Evolutionary conservation across 208 protist genomes (phyloP), one percentile per base, ranked within the genome.

Genomic region (Trypanosoma brucei): DNA sequence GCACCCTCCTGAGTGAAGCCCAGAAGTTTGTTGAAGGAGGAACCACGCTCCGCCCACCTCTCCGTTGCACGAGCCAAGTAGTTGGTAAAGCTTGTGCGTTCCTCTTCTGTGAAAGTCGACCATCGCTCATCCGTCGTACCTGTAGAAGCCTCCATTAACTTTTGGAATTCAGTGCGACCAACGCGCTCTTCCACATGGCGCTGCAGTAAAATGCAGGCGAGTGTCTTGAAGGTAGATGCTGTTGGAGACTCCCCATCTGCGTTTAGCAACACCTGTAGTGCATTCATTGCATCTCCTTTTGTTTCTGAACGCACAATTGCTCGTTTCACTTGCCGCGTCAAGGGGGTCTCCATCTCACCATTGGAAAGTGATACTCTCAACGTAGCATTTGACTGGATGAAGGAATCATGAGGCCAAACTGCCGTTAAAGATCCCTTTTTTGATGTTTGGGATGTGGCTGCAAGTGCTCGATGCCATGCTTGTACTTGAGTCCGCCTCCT

Each of bases 1-100:
- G 62, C 53, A 2, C 88, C 88, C 53, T 94, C 88, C 37, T 87
- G 54, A 9, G 78, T 78, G 30, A 83, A 58, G 0, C 82, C 80
- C 0, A 84, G 65, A 8, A 78, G 55, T 54, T 72, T 71, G 34
- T 86, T 79, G 46, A 81, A 90, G 1, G 62, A 66, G 0, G 68
- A 82, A 3, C 81, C 81, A 36, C 70, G 72, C 31, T 81, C 75
- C 4, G 68, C 70, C 68, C 84, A 75, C 7, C 84, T 73, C 62
- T 79, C 76, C 42, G 83, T 75, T 14, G 50, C 55, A 22, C 70
- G 59, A 3, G 70, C 74, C 45, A 80, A 67, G 56, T 86, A 88
- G n/a, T 77, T 68, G 0, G 70, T 68, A 56, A 91, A 86, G 9
- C 55, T 62, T 0, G 70, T 71, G 34, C 69, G 54, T 56, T 93